Percentiles rank a stretch among this genome's conserved stretches.
These are phyloP conservation scores for Pseudocercospora vitis DNA, from an alignment of 2,329 filamentous ascomycete genomes.

Conservation along the genomic window DNA sequence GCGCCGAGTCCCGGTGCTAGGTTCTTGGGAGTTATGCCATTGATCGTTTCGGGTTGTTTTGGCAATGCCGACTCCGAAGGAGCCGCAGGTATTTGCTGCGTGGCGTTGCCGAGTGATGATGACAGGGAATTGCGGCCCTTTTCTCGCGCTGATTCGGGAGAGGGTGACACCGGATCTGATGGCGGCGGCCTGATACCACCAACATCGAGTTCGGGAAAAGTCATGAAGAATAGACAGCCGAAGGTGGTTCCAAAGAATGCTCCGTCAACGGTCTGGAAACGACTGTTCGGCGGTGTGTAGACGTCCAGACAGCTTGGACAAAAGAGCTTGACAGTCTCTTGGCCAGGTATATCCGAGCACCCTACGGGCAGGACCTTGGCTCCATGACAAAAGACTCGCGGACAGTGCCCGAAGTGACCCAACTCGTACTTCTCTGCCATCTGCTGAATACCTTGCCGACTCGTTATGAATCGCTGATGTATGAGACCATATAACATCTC, in stretches of 20 bases:
- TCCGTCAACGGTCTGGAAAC: conserved; percentile 95
- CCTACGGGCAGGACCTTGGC: conserved; percentile 91
- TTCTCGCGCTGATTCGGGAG: conserved; percentile 26
- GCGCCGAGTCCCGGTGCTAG: conserved; percentile 82
- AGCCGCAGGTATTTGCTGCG: conserved; percentile 32
- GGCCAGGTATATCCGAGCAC: conserved; percentile 88
- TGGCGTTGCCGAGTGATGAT: conserved; percentile 27
- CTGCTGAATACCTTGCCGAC: conserved; percentile 91
- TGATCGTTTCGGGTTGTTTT: conserved; percentile 62
- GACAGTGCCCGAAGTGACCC: conserved; percentile 92
- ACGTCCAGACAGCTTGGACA: conserved; percentile 96
- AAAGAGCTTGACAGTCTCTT: conserved; percentile 97
- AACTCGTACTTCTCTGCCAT: conserved; percentile 99
- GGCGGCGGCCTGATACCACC: conserved; percentile 39
- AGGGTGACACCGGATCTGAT: conserved; percentile 12
- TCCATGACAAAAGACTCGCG: conserved; percentile 88
- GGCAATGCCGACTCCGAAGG: conserved; percentile 30
- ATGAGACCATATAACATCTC: conserved; percentile 98
- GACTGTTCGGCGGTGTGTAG: conserved; percentile 94
- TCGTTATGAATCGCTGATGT: conserved; percentile 98
- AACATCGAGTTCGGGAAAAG: conserved; percentile 93
- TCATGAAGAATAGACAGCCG: conserved; percentile 95
- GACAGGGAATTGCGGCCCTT: conserved; percentile 33
- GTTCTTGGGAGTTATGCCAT: conserved; percentile 83
- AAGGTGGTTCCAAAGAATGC: conserved; percentile 99